Conservation (phyloP, 257 asterid species). For the Primulina huaijiensis region DNA sequence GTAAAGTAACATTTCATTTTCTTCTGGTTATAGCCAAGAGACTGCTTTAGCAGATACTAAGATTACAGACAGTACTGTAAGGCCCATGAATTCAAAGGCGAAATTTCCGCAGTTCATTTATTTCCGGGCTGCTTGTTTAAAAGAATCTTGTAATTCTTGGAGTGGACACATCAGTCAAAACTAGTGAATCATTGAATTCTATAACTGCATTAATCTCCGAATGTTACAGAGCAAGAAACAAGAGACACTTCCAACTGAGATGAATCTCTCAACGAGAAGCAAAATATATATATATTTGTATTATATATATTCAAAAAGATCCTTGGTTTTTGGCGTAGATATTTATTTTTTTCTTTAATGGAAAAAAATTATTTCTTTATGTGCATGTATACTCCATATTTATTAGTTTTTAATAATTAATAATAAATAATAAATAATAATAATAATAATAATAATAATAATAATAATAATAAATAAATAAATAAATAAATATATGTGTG, state of each 20-base stretch:
- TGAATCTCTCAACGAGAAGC: no score
- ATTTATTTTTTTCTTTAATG: no score
- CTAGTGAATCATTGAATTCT: slow-evolving; percentile 73
- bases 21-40: background rate
- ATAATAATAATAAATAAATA: no score
- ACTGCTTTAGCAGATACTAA: background rate
- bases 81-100: background rate
- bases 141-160: slow-evolving; percentile 74
- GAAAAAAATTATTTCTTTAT: background rate
- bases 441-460: no score
- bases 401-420: no score
- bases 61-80: background rate
- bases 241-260: no score
- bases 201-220: slow-evolving; percentile 49
- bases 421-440: no score
- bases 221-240: slow-evolving; percentile 18
- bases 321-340: no score
- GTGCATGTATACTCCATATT: background rate
- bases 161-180: slow-evolving; percentile 89
- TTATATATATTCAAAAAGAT: no score
- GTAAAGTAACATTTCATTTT: background rate
- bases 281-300: no score
- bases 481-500: no score
- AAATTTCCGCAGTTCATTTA: background rate
- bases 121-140: background rate